phyloP scores from a whole-genome alignment of 257 asterid genomes.

The Dorcoceras hygrometricum region DNA sequence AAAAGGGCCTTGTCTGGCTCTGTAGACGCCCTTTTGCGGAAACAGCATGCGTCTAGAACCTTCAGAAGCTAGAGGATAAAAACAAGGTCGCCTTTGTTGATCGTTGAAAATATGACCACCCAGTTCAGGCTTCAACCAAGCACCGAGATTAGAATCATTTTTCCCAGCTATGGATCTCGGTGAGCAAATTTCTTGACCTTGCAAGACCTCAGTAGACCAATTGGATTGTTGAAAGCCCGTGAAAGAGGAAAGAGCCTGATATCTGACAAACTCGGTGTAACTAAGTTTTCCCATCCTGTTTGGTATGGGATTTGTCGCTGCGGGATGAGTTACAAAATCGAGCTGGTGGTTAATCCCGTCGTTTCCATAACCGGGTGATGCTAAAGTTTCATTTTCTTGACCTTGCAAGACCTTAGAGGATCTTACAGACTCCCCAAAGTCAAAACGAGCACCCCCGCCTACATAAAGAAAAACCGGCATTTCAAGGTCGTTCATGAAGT shows the following conservation, averaged over 20 bases:
- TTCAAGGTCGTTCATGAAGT: background rate
- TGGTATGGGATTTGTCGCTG: slow-evolving; percentile 39
- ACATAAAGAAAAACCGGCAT: slow-evolving; percentile 14
- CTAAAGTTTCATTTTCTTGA: slow-evolving; percentile 86
- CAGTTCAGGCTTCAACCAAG: slow-evolving; percentile 61
- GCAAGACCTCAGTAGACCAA: slow-evolving; percentile 99
- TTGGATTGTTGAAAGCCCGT: slow-evolving; percentile 87
- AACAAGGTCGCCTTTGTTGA: slow-evolving; percentile 45
- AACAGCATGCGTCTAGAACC: slow-evolving; percentile 60
- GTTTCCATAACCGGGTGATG: slow-evolving; percentile 58
- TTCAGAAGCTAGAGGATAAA: slow-evolving; percentile 88
- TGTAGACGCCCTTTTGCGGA: slow-evolving; percentile 48
- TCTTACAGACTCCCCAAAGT: slow-evolving; percentile 84
- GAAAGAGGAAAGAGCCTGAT: slow-evolving; percentile 57
- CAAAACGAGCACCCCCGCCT: slow-evolving; percentile 74
- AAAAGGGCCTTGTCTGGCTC: slow-evolving; percentile 50
- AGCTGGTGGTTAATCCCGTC: slow-evolving; percentile 64
- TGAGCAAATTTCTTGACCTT: slow-evolving; percentile 99
- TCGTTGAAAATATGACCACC: slow-evolving; percentile 40
- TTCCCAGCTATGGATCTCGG: slow-evolving; percentile 67
- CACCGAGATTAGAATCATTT: slow-evolving; percentile 41
- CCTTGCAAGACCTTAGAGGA: slow-evolving; percentile 99
- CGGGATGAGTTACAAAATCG: slow-evolving; percentile 54
- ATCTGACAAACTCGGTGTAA: slow-evolving; percentile 50
- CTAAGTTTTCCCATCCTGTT: slow-evolving; percentile 49